These are phyloP conservation scores for Musa acuminata DNA, from an alignment of 176 grass and related monocot species.

Conservation along the genomic window DNA sequence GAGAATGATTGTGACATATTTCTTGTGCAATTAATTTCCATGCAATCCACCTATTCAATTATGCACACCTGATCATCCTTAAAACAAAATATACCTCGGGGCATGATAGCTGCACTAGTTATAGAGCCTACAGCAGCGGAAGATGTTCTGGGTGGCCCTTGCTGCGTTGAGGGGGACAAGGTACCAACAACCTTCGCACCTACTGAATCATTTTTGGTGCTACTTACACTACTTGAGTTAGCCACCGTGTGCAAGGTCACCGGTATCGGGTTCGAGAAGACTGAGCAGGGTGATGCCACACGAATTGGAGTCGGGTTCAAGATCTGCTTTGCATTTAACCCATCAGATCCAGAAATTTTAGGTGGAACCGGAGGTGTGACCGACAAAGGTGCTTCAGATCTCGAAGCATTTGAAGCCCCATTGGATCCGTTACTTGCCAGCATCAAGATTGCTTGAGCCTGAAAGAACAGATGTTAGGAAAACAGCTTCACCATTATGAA, in stretches of 20 bases:
- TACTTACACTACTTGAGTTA: background rate
- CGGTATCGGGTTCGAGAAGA: background rate
- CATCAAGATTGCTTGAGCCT: slow-evolving; percentile 29
- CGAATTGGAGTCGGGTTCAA: background rate
- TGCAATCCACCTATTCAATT: too few relatives aligned
- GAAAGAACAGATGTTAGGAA: background rate
- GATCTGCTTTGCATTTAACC: slow-evolving; percentile 5
- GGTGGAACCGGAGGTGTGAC: background rate
- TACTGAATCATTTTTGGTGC: background rate
- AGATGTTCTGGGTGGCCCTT: background rate
- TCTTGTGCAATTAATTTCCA: background rate
- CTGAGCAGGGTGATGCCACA: slow-evolving; percentile 2
- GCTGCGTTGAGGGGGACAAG: background rate
- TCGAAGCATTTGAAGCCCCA: slow-evolving; percentile 1
- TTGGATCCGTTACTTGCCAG: slow-evolving; percentile 20
- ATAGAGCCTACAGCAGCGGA: background rate
- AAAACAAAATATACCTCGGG: slow-evolving; percentile 19
- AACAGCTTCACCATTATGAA: background rate
- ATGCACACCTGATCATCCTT: too few relatives aligned
- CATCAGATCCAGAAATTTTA: slow-evolving; percentile 8
- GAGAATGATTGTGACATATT: background rate
- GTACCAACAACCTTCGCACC: background rate
- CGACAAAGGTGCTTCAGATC: background rate
- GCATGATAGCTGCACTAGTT: background rate
- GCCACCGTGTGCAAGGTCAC: background rate